Conservation (phyloP, 331 rosid species). For the Stylosanthes scabra region DNA sequence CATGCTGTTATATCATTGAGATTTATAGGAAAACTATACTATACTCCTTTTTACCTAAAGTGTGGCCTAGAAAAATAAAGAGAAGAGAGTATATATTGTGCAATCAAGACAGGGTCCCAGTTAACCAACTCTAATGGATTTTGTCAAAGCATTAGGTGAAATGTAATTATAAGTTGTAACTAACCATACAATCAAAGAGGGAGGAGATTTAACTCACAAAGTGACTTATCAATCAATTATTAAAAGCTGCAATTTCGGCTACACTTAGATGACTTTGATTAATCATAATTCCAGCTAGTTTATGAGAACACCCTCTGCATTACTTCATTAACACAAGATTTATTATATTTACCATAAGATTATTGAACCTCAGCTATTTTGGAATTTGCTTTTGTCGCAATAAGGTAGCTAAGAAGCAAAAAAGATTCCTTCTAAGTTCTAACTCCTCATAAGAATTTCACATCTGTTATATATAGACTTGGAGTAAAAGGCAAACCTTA, state of each 20-base stretch:
- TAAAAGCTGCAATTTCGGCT: background rate
- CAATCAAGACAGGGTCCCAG: background rate
- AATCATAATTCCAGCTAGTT: background rate
- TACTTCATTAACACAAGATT: too few relatives aligned
- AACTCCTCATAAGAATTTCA: constrained; percentile 6
- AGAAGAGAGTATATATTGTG: background rate
- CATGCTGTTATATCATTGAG: background rate
- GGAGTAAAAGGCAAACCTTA: constrained; percentile 35
- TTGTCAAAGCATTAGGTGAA: constrained; percentile 35
- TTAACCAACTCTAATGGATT: background rate
- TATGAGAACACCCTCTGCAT: background rate
- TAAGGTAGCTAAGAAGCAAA: constrained; percentile 18
- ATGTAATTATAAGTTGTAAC: constrained; percentile 26
- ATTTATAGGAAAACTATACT: background rate
- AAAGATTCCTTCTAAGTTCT: constrained; percentile 35
- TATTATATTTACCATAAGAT: too few relatives aligned
- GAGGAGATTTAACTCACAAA: constrained; percentile 7
- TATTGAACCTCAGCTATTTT: too few relatives aligned
- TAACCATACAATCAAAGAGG: constrained; percentile 5
- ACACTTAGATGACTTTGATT: background rate
- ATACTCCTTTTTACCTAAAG: background rate
- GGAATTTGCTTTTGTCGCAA: constrained; percentile 14
- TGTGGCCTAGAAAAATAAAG: background rate
- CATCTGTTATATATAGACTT: background rate
- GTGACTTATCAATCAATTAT: background rate